These are phyloP conservation scores for Chlorella sp. DNA, from an alignment of 139 green algal species.

Conservation along the genomic window DNA sequence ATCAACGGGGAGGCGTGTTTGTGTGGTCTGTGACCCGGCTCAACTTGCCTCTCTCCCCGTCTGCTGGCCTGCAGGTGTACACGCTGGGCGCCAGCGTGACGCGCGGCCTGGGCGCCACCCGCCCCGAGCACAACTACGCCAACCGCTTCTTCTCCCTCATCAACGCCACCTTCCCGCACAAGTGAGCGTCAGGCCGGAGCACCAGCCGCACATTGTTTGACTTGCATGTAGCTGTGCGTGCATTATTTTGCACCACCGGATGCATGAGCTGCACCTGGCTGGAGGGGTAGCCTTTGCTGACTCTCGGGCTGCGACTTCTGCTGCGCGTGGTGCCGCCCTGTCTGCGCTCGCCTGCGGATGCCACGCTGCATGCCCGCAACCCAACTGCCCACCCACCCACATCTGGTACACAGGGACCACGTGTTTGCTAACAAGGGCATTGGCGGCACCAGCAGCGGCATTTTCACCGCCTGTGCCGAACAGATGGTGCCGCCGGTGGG, in stretches of 20 bases:
- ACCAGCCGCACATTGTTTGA: no score
- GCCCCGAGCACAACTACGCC: slow-evolving; percentile 17
- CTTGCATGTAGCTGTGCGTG: no score
- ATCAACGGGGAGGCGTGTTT: neutral
- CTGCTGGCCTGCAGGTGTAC: neutral
- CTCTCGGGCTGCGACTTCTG: no score
- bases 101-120: slow-evolving; percentile 20
- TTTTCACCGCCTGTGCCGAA: slow-evolving; percentile 27
- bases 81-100: slow-evolving; percentile 34
- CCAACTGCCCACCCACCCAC: neutral
- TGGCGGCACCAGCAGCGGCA: slow-evolving; percentile 23
- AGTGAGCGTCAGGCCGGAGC: neutral
- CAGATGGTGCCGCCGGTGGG: slow-evolving; percentile 6
- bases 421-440: slow-evolving; percentile 31
- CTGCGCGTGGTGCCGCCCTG: no score
- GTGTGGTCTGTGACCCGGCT: no score
- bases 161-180: slow-evolving; percentile 30
- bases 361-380: no score
- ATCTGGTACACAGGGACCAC: neutral
- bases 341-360: no score
- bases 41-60: no score
- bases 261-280: no score
- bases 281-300: no score
- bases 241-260: no score
- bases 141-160: slow-evolving; percentile 20